Percentiles rank a stretch among this genome's conserved stretches.
Evolutionary conservation across 352 stramenopile genomes (phyloP).

Genomic region (Phytophthora uliginosa): DNA sequence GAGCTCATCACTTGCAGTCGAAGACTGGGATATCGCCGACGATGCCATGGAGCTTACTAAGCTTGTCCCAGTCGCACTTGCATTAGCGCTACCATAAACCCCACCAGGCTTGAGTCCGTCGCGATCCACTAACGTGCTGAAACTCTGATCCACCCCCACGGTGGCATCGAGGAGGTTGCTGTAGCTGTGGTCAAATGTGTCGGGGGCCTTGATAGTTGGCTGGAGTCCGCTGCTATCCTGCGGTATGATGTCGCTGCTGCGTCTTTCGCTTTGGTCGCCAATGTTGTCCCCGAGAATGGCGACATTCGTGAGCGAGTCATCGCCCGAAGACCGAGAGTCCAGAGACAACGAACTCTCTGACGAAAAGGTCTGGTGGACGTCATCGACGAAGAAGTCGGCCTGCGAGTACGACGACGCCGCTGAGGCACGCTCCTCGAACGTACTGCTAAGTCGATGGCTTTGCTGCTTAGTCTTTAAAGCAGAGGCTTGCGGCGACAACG

Average conservation of each 20-base stretch:
- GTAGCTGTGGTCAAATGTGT: slow-evolving; percentile 38
- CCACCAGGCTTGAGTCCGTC: slow-evolving; percentile 6
- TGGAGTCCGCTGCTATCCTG: slow-evolving; percentile 1
- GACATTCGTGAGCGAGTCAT: slow-evolving; percentile 43
- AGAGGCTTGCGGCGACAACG: slow-evolving; percentile 10
- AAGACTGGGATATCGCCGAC: slow-evolving; percentile 27
- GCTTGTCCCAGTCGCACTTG: slow-evolving; percentile 8
- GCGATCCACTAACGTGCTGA: slow-evolving; percentile 28
- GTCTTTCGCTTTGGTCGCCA: slow-evolving; percentile 28
- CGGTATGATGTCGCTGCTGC: slow-evolving; percentile 34
- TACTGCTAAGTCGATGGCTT: slow-evolving; percentile 28
- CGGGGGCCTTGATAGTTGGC: neutral
- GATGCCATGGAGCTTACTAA: slow-evolving; percentile 24
- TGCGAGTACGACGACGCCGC: slow-evolving; percentile 6
- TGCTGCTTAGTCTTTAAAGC: slow-evolving; percentile 8
- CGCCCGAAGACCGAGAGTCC: slow-evolving; percentile 26
- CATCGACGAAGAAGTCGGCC: slow-evolving; percentile 44
- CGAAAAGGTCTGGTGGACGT: slow-evolving; percentile 36
- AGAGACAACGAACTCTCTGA: slow-evolving; percentile 26
- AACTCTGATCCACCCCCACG: slow-evolving; percentile 23
- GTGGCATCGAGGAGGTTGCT: slow-evolving; percentile 29
- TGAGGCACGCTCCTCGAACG: slow-evolving; percentile 26
- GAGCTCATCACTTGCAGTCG: slow-evolving; percentile 30
- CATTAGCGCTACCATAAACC: slow-evolving; percentile 8
- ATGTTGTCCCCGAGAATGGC: slow-evolving; percentile 40